Base-by-base conservation (phyloP, 345 rosid species). In the Sisymbrium irio region DNA sequence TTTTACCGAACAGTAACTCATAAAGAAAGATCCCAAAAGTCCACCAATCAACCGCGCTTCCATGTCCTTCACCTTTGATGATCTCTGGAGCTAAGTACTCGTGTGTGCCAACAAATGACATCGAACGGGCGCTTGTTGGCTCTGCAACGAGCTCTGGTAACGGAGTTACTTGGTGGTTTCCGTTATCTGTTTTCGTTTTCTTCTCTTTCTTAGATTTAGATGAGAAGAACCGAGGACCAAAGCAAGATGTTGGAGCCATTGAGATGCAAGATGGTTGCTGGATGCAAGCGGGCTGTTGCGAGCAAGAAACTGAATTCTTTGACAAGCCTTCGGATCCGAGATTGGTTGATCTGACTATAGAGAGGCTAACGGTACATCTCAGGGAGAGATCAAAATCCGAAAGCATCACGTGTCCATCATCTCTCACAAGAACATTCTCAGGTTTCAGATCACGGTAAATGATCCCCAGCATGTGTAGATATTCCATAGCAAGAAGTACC, bases 31-130 rank as follows among this genome's bases (percentile, higher is more conserved):
- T 91, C 55, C 97, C 97, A 22, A 87, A 89, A 25, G 96, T 91
- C 96, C 97, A 91, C 96, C 97, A 91, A 67, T 89, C 93, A 50
- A 91, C 95, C 7, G 95, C 96, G 57, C 95, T 89, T 46, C 95
- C 97, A 65, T 87, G 97, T 55, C 93, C 93, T 82, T 89, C 96
- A 33, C 93, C 94, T 74, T 88, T 88, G 77, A 88, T 88, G 46
- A 85, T 90, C 79, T 90, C 93, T 4, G 96, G 96, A n/a, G 93
- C 96, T 73, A 89, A 73, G 81, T 89, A 90, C 84, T 90, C 97
- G 5, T 90, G 97, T 28, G 97, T 91, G 63, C 97, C 97, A 8
- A 91, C 97, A 61, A 88, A 91, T 2, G 97, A 91, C 97, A 91
- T 88, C 0, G 97, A 91, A 15, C 95, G 92, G 9, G 97, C 97